A percentile compares a stretch with the other conserved stretches of the same genome.
phyloP scores from a whole-genome alignment of 2,329 filamentous ascomycete genomes.

The Didymella sp. region DNA sequence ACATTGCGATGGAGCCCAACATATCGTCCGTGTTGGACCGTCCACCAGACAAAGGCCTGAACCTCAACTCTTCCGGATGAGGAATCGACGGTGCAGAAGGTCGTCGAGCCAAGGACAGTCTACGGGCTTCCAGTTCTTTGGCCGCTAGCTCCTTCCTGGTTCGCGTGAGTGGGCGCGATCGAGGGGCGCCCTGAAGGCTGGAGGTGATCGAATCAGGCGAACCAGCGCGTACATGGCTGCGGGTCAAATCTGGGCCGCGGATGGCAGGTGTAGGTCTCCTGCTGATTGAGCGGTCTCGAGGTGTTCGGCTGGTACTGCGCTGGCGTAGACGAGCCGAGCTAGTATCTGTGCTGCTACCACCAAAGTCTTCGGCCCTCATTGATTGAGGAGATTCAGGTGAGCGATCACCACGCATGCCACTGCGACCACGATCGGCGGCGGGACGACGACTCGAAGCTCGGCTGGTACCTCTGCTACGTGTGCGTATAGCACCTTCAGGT shows the following conservation, averaged over 20 bases:
- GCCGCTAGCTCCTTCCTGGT: conserved; percentile 61
- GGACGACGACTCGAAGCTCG: conserved; percentile 48
- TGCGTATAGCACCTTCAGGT: conserved; percentile 38
- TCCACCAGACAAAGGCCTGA: conserved; percentile 43
- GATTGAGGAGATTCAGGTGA: conserved; percentile 85
- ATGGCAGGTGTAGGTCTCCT: conserved; percentile 39
- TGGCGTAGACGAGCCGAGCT: conserved; percentile 61
- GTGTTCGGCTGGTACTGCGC: conserved; percentile 60
- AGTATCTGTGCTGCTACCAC: conserved; percentile 65
- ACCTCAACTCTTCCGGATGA: conserved; percentile 66
- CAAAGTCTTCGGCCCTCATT: conserved; percentile 67
- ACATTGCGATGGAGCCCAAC: conserved; percentile 44
- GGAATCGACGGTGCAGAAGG: conserved; percentile 82
- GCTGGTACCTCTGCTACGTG: conserved; percentile 42
- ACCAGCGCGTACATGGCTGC: conserved; percentile 41
- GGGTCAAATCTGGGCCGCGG: conserved; percentile 45
- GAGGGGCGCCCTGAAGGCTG: conserved; percentile 38
- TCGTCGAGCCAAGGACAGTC: conserved; percentile 76
- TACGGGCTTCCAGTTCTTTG: conserved; percentile 85
- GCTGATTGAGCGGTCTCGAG: conserved; percentile 52
- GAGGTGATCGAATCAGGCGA: conserved; percentile 48
- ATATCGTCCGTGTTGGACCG: conserved; percentile 53
- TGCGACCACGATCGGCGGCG: conserved; percentile 45
- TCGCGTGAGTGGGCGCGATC: conserved; percentile 38
- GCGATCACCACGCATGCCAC: conserved; percentile 53